phyloP scores from a whole-genome alignment of 345 rosid species.

The Euphorbia tirucalli region DNA sequence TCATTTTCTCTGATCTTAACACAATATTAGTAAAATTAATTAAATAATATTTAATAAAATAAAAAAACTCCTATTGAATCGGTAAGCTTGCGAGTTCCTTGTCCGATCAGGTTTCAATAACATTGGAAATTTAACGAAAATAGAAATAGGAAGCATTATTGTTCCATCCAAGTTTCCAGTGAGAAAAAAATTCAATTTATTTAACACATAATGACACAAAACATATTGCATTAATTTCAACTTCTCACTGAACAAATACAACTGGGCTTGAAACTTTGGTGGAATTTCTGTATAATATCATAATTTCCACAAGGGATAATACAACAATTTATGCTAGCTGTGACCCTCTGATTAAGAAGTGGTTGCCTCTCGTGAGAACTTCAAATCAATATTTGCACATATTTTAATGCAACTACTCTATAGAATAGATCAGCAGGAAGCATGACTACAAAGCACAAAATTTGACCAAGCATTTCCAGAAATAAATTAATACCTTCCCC shows the following conservation, averaged over 20 bases:
- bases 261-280: neutral
- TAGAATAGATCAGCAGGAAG: neutral
- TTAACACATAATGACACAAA: neutral
- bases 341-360: no score
- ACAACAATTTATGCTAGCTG: neutral
- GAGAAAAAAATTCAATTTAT: neutral
- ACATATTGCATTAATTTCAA: no score
- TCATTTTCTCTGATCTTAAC: no score
- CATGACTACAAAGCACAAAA: neutral
- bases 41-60: no score
- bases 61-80: no score
- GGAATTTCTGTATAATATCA: neutral
- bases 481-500: no score
- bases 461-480: no score
- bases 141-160: neutral
- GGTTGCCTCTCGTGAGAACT: no score
- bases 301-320: neutral
- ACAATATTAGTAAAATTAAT: no score
- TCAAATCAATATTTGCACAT: neutral
- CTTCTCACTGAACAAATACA: neutral
- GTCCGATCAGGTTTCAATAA: no score
- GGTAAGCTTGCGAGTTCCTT: no score
- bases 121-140: no score
- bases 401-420: neutral
- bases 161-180: neutral